Conservation (phyloP, 257 asterid species). For the Solanum piurae region DNA sequence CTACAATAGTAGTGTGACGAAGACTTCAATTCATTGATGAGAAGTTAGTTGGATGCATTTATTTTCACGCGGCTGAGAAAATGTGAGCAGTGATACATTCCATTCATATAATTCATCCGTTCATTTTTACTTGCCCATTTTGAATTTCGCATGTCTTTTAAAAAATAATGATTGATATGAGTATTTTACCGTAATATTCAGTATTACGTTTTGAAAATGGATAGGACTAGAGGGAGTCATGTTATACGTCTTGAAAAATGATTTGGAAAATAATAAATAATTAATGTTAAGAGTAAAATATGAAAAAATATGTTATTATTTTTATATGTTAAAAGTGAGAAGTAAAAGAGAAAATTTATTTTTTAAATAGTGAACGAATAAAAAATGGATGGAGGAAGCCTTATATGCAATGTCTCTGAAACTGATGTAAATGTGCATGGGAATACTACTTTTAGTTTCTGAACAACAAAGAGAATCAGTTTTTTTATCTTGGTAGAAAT, state of each 20-base stretch:
- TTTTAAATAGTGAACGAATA: background rate
- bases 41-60: constrained; percentile 3
- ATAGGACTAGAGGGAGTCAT: background rate
- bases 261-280: background rate
- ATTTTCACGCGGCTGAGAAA: background rate
- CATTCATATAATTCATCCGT: background rate
- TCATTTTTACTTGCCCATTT: background rate
- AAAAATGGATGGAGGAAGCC: background rate
- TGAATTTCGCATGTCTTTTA: background rate
- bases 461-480: background rate
- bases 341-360: too few relatives aligned
- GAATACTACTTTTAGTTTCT: background rate
- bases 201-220: background rate
- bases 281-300: background rate
- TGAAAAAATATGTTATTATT: background rate
- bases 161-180: too few relatives aligned
- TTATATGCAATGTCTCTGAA: background rate
- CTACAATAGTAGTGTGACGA: background rate
- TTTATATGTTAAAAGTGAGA: background rate
- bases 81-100: background rate
- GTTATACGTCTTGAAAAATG: background rate
- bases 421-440: background rate
- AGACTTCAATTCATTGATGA: background rate
- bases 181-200: too few relatives aligned
- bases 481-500: background rate